phyloP scores from a whole-genome alignment of 1,284 basidiomycete species.

The Termitomyces sp. region DNA sequence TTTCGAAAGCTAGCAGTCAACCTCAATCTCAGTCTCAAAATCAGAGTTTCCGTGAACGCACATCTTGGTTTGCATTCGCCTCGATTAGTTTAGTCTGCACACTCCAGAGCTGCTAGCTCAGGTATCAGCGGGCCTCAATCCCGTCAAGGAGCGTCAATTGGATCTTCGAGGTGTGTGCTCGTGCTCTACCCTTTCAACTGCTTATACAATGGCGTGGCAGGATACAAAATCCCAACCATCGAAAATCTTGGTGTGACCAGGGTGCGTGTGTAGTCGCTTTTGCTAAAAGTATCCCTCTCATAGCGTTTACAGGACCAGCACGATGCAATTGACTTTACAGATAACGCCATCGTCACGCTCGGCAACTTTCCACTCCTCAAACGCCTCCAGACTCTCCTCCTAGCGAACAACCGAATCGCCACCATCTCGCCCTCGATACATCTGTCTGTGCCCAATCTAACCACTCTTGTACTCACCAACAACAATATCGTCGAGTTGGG shows the following conservation, averaged over 20 bases:
- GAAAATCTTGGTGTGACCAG: slow-evolving; percentile 98
- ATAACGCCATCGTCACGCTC: slow-evolving; percentile 89
- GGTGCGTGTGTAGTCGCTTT: slow-evolving; percentile 42
- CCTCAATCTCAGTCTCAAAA: slow-evolving; percentile 5
- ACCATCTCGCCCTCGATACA: slow-evolving; percentile 78
- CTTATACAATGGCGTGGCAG: slow-evolving; percentile 43
- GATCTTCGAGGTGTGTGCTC: slow-evolving; percentile 79
- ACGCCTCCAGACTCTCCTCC: slow-evolving; percentile 73
- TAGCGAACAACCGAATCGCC: slow-evolving; percentile 86
- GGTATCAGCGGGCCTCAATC: slow-evolving; percentile 77
- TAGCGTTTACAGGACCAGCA: slow-evolving; percentile 68
- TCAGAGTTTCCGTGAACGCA: slow-evolving; percentile 31
- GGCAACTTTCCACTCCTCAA: slow-evolving; percentile 83
- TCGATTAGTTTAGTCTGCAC: slow-evolving; percentile 74
- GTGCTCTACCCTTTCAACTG: slow-evolving; percentile 11
- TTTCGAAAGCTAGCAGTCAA: slow-evolving; percentile 67
- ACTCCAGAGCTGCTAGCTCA: slow-evolving; percentile 86
- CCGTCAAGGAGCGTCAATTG: slow-evolving; percentile 91
- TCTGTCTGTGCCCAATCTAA: slow-evolving; percentile 80
- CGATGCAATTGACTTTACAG: slow-evolving; percentile 93
- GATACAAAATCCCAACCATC: slow-evolving; percentile 95
- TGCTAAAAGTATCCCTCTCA: slow-evolving; percentile 12
- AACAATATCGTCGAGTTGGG: slow-evolving; percentile 73
- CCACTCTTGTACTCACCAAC: slow-evolving; percentile 75
- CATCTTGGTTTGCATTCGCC: slow-evolving; percentile 50